These are phyloP conservation scores for Leucogyrophana mollusca DNA, from an alignment of 768 basidiomycete species.

Conservation along the genomic window DNA sequence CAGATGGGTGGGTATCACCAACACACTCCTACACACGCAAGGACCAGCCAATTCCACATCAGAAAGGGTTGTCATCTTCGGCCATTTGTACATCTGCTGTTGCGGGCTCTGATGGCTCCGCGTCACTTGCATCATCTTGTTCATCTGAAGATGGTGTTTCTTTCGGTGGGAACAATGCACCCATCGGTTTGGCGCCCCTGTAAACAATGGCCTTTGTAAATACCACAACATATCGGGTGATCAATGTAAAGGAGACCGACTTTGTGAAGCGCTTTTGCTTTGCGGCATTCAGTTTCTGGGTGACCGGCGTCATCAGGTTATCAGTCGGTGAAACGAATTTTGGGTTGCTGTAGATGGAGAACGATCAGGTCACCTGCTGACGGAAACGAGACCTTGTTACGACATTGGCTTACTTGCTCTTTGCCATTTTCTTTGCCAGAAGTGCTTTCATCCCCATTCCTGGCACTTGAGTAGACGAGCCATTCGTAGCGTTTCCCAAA, in stretches of 20 bases:
- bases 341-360: slow-evolving; percentile 61
- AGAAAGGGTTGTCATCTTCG: slow-evolving; percentile 78
- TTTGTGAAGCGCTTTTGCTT: slow-evolving; percentile 94
- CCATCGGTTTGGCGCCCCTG: slow-evolving; percentile 61
- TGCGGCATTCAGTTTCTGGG: slow-evolving; percentile 86
- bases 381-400: background rate
- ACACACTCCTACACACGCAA: slow-evolving; percentile 23
- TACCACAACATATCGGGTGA: slow-evolving; percentile 3
- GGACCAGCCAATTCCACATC: slow-evolving; percentile 10
- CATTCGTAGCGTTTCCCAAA: slow-evolving; percentile 63
- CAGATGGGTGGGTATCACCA: slow-evolving; percentile 19
- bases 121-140: slow-evolving; percentile 36
- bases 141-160: slow-evolving; percentile 29
- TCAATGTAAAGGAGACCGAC: slow-evolving; percentile 46
- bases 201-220: slow-evolving; percentile 1
- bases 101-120: slow-evolving; percentile 32
- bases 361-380: slow-evolving; percentile 6
- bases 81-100: slow-evolving; percentile 29
- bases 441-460: slow-evolving; percentile 90
- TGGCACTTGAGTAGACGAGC: slow-evolving; percentile 51
- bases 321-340: slow-evolving; percentile 92
- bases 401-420: slow-evolving; percentile 65
- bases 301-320: slow-evolving; percentile 89
- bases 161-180: slow-evolving; percentile 55
- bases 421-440: slow-evolving; percentile 91